Evolutionary conservation across 2,329 filamentous ascomycete species (phyloP).

Genomic region (Trichoderma hamatum): DNA sequence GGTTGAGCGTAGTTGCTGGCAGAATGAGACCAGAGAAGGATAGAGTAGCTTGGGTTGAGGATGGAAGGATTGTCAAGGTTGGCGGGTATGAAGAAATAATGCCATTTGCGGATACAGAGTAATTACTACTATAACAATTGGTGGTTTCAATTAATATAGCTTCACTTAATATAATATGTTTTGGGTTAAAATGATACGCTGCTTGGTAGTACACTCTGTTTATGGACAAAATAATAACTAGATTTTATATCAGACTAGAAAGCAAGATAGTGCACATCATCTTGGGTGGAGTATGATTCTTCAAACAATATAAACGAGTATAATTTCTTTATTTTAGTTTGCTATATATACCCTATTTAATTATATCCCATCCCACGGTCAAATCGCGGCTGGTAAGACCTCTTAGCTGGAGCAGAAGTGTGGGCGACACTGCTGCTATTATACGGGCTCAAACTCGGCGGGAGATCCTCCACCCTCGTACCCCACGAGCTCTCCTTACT

Average conservation of each 20-base stretch:
- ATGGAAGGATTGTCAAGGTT: constrained; percentile 17
- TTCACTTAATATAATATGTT: background rate
- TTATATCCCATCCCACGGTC: constrained; percentile 7
- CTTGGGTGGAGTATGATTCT: background rate
- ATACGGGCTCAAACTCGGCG: constrained; percentile 58
- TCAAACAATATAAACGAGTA: background rate
- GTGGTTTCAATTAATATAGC: too few relatives aligned
- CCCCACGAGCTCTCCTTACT: constrained; percentile 67
- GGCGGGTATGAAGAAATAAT: constrained; percentile 17
- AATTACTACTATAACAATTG: too few relatives aligned
- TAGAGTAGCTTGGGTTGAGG: constrained; percentile 13
- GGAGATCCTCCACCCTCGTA: constrained; percentile 59
- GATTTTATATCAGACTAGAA: background rate
- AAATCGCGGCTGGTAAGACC: constrained; percentile 10
- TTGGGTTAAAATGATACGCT: background rate
- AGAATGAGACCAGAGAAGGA: constrained; percentile 29
- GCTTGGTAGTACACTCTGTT: background rate
- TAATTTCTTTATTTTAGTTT: background rate
- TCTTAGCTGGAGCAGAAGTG: background rate
- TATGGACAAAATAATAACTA: background rate
- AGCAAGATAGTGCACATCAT: background rate
- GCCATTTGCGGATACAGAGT: background rate
- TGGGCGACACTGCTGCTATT: constrained; percentile 6
- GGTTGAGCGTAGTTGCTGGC: constrained; percentile 34
- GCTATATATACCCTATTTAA: background rate